A percentile compares a stretch with the other conserved stretches of the same genome.
Evolutionary conservation across 192 early-diverging fungal genomes (phyloP).

Genomic region (Helicostylum pulchrum): DNA sequence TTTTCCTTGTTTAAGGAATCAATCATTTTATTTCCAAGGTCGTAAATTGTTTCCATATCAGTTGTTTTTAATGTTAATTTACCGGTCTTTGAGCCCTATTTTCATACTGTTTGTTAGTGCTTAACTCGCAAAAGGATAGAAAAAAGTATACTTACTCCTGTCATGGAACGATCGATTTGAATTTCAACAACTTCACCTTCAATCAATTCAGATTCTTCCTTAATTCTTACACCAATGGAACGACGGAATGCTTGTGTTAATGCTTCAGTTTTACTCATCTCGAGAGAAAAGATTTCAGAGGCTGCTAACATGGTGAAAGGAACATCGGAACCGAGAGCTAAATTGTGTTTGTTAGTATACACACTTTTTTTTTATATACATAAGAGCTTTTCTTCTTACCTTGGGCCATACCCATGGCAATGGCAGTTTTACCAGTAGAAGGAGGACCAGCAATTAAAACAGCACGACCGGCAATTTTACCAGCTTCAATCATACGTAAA

Average conservation of each 20-base stretch:
- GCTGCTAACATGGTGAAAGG: conserved; percentile 97
- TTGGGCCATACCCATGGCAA: conserved; percentile 87
- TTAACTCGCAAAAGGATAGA: background rate
- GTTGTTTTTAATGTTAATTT: conserved; percentile 99
- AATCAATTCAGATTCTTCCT: conserved; percentile 97
- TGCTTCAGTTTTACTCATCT: conserved; percentile 98
- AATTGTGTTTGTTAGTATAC: background rate
- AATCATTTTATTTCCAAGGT: conserved; percentile 99
- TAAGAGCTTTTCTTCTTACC: conserved; percentile 15
- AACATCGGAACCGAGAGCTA: conserved; percentile 89
- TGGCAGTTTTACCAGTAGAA: conserved; percentile 98
- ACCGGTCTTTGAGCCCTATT: conserved; percentile 87
- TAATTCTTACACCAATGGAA: conserved; percentile 96
- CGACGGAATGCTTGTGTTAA: conserved; percentile 96
- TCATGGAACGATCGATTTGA: conserved; percentile 90
- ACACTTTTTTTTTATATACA: background rate
- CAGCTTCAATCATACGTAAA: conserved; percentile 95
- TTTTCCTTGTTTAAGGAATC: conserved; percentile 96
- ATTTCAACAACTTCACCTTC: conserved; percentile 99
- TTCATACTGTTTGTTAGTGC: background rate
- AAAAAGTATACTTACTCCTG: conserved; percentile 64
- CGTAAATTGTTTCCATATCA: conserved; percentile 99
- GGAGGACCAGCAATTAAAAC: conserved; percentile 98
- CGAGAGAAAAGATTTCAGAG: conserved; percentile 97
- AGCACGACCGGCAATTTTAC: conserved; percentile 95